Percentiles rank a stretch among this genome's conserved stretches.
Conservation (phyloP, 139 green algal genomes). For the Auxenochlorella pyrenoidosa region DNA sequence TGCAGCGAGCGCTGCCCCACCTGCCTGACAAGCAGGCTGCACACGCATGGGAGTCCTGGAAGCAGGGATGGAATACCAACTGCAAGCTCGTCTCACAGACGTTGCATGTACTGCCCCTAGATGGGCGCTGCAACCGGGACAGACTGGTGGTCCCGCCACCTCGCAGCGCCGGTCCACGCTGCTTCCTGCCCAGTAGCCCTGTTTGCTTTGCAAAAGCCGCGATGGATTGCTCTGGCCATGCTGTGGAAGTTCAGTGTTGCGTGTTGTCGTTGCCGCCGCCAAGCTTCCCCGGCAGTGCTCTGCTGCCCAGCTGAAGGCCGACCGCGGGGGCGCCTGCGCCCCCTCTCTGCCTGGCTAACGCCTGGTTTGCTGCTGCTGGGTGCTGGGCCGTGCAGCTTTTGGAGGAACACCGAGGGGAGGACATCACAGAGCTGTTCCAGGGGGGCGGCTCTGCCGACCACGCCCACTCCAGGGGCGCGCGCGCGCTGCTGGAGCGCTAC, state of each 20-base stretch:
- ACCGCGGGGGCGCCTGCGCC: background rate
- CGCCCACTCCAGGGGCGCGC: constrained; percentile 4
- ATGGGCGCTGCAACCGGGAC: too few species aligned
- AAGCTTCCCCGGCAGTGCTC: background rate
- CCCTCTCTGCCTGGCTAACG: background rate
- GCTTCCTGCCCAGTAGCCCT: background rate
- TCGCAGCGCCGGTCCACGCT: too few species aligned
- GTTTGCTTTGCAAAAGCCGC: background rate
- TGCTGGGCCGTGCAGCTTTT: constrained; percentile 13
- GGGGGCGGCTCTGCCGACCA: constrained; percentile 2
- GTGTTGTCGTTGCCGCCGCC: background rate
- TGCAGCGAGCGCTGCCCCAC: too few species aligned
- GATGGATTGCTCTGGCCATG: background rate
- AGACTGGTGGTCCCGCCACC: too few species aligned
- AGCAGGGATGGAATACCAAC: too few species aligned
- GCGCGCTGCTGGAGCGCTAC: constrained; percentile 28
- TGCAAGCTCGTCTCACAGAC: too few species aligned
- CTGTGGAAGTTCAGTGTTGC: too few species aligned
- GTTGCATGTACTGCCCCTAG: too few species aligned
- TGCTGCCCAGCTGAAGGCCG: background rate
- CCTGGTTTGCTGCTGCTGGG: background rate
- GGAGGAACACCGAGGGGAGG: constrained; percentile 23
- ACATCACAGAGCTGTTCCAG: constrained; percentile 31
- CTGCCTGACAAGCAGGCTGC: too few species aligned
- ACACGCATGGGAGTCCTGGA: too few species aligned